Percentiles rank a stretch among this genome's conserved stretches.
These are phyloP conservation scores for Aspergillus transmontanensis DNA, from an alignment of 2,329 filamentous ascomycete species.

Conservation along the genomic window DNA sequence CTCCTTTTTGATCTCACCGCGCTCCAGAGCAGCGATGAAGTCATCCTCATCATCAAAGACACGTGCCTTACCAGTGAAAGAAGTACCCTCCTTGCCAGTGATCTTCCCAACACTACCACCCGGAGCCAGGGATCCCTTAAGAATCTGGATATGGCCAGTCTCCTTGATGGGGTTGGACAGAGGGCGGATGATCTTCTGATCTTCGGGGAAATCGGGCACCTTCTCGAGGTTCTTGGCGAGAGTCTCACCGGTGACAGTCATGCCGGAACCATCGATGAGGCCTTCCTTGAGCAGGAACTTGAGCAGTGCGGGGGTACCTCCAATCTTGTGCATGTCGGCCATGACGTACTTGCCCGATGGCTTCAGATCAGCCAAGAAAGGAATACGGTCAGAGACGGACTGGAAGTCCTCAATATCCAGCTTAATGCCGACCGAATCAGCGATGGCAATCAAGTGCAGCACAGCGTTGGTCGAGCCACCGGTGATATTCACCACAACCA, in stretches of 20 bases:
- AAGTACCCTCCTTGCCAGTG: conserved; percentile 72
- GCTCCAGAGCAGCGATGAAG: conserved; percentile 69
- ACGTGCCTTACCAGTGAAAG: conserved; percentile 69
- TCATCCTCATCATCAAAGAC: conserved; percentile 71
- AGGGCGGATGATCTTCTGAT: conserved; percentile 71
- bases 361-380: conserved; percentile 81
- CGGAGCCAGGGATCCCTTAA: conserved; percentile 69
- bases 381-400: conserved; percentile 74
- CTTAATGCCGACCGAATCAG: conserved; percentile 77
- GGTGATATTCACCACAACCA: conserved; percentile 79
- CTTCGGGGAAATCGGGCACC: conserved; percentile 64
- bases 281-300: conserved; percentile 62
- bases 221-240: conserved; percentile 62
- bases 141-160: conserved; percentile 73
- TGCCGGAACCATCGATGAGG: conserved; percentile 60
- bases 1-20: conserved; percentile 70
- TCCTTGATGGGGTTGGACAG: conserved; percentile 69
- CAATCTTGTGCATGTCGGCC: conserved; percentile 59
- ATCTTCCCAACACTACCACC: conserved; percentile 75
- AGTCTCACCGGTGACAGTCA: conserved; percentile 63
- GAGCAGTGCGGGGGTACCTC: conserved; percentile 60
- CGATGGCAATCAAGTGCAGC: conserved; percentile 81
- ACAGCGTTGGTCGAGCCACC: conserved; percentile 86
- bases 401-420: conserved; percentile 88
- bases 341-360: conserved; percentile 70